Percentiles rank a stretch among this genome's conserved stretches.
Evolutionary conservation across 805 yeast species (phyloP).

Genomic region (Scheffersomyces lignosus): DNA sequence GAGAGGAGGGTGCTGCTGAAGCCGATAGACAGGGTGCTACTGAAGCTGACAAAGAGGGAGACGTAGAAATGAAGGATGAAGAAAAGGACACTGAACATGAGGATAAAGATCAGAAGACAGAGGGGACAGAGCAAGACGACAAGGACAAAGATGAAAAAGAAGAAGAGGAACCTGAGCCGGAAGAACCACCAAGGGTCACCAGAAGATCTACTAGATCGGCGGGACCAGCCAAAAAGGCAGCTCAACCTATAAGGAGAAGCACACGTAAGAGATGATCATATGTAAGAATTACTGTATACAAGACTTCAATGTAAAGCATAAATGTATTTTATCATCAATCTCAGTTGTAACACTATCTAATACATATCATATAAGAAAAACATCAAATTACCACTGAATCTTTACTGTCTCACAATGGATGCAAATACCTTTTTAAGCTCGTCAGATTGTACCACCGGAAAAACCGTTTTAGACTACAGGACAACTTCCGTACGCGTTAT

Average conservation of each 20-base stretch:
- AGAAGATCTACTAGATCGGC: conserved; percentile 9
- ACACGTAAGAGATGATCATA: conserved; percentile 12
- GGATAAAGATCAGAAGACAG: conserved; percentile 1
- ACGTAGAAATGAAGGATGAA: conserved; percentile 1
- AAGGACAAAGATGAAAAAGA: conserved; percentile 1
- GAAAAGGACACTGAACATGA: conserved; percentile 5
- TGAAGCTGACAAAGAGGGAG: not conserved
- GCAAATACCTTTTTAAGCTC: too few relatives aligned
- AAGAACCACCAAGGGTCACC: conserved; percentile 3
- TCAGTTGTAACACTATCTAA: too few relatives aligned
- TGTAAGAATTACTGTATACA: too few relatives aligned
- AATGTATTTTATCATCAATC: too few relatives aligned
- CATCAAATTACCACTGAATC: too few relatives aligned
- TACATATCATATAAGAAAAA: too few relatives aligned
- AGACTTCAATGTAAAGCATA: too few relatives aligned
- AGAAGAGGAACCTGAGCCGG: not conserved
- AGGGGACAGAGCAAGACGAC: conserved; percentile 1
- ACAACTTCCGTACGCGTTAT: too few relatives aligned
- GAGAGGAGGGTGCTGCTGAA: conserved; percentile 5
- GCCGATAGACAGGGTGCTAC: conserved; percentile 1
- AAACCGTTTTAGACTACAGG: too few relatives aligned
- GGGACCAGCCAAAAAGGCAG: conserved; percentile 6
- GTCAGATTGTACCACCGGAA: too few relatives aligned
- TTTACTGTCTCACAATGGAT: too few relatives aligned
- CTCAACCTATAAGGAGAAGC: conserved; percentile 13